These are phyloP conservation scores for Gremmenia infestans DNA, from an alignment of 2,329 filamentous ascomycete species.

Conservation along the genomic window DNA sequence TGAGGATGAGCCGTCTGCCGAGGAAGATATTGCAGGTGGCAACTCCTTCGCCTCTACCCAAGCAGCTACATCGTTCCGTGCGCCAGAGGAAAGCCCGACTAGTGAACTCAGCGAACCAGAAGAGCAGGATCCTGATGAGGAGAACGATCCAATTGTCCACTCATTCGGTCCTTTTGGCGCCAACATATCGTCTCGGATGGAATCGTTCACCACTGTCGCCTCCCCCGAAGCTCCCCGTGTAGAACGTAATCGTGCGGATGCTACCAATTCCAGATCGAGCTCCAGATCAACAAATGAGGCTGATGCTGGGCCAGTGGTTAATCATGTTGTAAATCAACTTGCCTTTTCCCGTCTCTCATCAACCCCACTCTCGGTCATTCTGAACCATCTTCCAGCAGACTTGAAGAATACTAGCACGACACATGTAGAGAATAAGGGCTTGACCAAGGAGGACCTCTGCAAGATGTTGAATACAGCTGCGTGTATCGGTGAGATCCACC, in stretches of 20 bases:
- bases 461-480: slow-evolving; percentile 65
- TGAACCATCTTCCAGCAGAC: slow-evolving; percentile 74
- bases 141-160: slow-evolving; percentile 89
- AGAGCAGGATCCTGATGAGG: slow-evolving; percentile 76
- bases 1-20: slow-evolving; percentile 59
- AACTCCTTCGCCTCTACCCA: slow-evolving; percentile 24
- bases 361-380: slow-evolving; percentile 82
- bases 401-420: slow-evolving; percentile 40
- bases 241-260: slow-evolving; percentile 22
- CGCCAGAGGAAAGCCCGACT: slow-evolving; percentile 30
- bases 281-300: slow-evolving; percentile 35
- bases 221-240: slow-evolving; percentile 51
- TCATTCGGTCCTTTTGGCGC: slow-evolving; percentile 89
- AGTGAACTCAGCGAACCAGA: slow-evolving; percentile 52
- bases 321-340: slow-evolving; percentile 92
- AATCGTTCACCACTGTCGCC: slow-evolving; percentile 62
- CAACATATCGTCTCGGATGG: slow-evolving; percentile 76
- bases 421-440: slow-evolving; percentile 35
- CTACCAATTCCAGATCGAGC: slow-evolving; percentile 19
- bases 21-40: slow-evolving; percentile 38
- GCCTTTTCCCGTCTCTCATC: slow-evolving; percentile 91
- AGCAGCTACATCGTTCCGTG: slow-evolving; percentile 23
- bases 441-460: slow-evolving; percentile 61
- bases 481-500: slow-evolving; percentile 82
- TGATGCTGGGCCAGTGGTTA: slow-evolving; percentile 49